Evolutionary conservation across 2,329 filamentous ascomycete species (phyloP), one percentile per base, ranked within the genome.

Genomic region (Ceratocystis destructans): DNA sequence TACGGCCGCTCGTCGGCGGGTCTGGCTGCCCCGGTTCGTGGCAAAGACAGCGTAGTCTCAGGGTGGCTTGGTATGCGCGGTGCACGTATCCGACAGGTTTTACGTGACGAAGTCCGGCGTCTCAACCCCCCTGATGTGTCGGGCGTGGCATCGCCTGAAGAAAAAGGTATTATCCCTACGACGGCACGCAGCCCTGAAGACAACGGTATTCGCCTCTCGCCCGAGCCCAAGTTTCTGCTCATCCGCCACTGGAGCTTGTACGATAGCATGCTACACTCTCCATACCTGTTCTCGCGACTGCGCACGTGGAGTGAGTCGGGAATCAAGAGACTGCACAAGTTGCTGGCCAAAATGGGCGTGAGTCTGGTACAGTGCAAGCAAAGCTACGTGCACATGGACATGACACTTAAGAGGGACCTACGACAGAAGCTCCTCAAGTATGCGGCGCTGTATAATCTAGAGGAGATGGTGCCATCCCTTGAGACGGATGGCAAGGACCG

Each of bases 301-400:
- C 93, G 95, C 75, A 91, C 96, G 61, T 99, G 94, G 93, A 95
- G 87, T 68, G 94, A 97, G 69, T 83, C 83, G 63, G 94, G 94
- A 2, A 82, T 89, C 64, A 96, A 95, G 74, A 84, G 93, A 64
- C 79, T 99, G 22, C 90, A 96, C 75, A 97, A 97, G 73, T 82
- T 99, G 0, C 82, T 99, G 2, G 94, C 94, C 55, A 99, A 97
- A 76, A 99, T 99, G 93, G 94, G 94, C 41, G 89, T 99, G 66
- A 96, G 90, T 72, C 79, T 97, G 46, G 88, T 87, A 4, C 93
- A 99, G 76, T 96, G 92, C 77, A 92, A 90, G 72, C 94, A 97
- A 75, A 93, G 86, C 73, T 99, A 97, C 74, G 90, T 91, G 0
- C 94, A 99, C 75, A 97, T 99, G 92, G 93, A 97, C 76, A 95